These are phyloP conservation scores for Phytophthora megakarya DNA, from an alignment of 352 stramenopile genomes.

Conservation along the genomic window DNA sequence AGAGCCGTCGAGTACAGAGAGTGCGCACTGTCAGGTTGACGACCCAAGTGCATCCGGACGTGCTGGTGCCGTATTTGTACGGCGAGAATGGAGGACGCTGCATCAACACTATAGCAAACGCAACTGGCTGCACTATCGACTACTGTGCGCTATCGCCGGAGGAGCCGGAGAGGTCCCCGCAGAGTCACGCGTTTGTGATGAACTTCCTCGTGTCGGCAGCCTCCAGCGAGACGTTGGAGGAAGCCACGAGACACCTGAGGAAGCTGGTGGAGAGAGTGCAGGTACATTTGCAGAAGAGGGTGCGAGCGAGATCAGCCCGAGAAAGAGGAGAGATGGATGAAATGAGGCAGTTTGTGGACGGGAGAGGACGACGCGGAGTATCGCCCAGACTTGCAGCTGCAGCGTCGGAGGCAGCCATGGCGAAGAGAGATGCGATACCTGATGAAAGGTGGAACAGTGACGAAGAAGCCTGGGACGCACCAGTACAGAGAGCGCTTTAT, in stretches of 20 bases:
- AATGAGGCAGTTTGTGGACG: background rate
- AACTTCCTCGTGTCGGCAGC: constrained; percentile 63
- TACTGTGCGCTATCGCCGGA: constrained; percentile 66
- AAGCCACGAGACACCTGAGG: constrained; percentile 45
- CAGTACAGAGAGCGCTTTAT: constrained; percentile 28
- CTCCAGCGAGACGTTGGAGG: constrained; percentile 50
- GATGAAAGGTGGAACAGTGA: constrained; percentile 13
- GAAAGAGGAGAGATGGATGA: constrained; percentile 2
- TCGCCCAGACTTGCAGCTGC: constrained; percentile 7
- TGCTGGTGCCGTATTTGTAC: constrained; percentile 67
- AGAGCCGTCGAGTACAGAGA: constrained; percentile 31
- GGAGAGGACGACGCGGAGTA: constrained; percentile 4
- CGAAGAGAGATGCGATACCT: constrained; percentile 4
- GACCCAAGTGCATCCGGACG: constrained; percentile 54
- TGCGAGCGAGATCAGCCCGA: constrained; percentile 21
- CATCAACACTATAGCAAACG: constrained; percentile 57
- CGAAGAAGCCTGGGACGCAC: constrained; percentile 9
- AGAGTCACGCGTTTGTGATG: constrained; percentile 46
- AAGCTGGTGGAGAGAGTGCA: constrained; percentile 58
- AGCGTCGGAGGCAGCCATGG: background rate
- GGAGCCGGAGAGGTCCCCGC: constrained; percentile 39
- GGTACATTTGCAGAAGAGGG: constrained; percentile 54
- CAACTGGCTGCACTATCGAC: constrained; percentile 61
- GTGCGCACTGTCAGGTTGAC: constrained; percentile 65
- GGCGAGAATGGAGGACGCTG: constrained; percentile 48